Percentiles rank a stretch among this genome's conserved stretches.
Conservation (phyloP, 108 stramenopile genomes). For the Nitzschia putrida region DNA sequence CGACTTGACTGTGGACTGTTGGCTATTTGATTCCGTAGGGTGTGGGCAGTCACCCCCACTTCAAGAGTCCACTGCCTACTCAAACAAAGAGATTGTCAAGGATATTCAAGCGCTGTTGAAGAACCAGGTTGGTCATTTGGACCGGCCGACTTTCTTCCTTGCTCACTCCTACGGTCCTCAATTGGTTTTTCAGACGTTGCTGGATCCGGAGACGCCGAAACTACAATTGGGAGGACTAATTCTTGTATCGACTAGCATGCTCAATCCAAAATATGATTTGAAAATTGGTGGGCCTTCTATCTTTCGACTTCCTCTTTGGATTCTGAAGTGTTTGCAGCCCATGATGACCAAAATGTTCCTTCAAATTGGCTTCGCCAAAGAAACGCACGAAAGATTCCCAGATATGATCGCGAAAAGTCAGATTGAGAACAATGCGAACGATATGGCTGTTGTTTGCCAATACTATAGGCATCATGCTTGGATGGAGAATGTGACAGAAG, state of each 20-base stretch:
- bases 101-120: background rate
- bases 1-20: slow-evolving; percentile 1
- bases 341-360: slow-evolving; percentile 11
- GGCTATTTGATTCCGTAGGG: slow-evolving; percentile 19
- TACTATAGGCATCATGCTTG: slow-evolving; percentile 21
- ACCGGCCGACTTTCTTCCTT: slow-evolving; percentile 3
- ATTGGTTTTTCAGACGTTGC: slow-evolving; percentile 3
- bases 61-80: background rate
- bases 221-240: slow-evolving; percentile 5
- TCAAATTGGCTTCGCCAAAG: slow-evolving; percentile 8
- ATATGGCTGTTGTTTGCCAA: slow-evolving; percentile 3
- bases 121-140: background rate
- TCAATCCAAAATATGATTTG: background rate
- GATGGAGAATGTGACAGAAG: background rate
- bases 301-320: slow-evolving; percentile 10
- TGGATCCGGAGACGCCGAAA: background rate
- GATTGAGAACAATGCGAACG: slow-evolving; percentile 12
- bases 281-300: background rate
- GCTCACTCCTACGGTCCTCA: slow-evolving; percentile 22
- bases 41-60: slow-evolving; percentile 13
- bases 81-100: slow-evolving; percentile 6
- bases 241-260: background rate
- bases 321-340: slow-evolving; percentile 19
- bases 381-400: slow-evolving; percentile 8
- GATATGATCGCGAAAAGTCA: slow-evolving; percentile 8